phyloP scores from a whole-genome alignment of 495 filamentous ascomycete genomes.

The Penicillium angulare region DNA sequence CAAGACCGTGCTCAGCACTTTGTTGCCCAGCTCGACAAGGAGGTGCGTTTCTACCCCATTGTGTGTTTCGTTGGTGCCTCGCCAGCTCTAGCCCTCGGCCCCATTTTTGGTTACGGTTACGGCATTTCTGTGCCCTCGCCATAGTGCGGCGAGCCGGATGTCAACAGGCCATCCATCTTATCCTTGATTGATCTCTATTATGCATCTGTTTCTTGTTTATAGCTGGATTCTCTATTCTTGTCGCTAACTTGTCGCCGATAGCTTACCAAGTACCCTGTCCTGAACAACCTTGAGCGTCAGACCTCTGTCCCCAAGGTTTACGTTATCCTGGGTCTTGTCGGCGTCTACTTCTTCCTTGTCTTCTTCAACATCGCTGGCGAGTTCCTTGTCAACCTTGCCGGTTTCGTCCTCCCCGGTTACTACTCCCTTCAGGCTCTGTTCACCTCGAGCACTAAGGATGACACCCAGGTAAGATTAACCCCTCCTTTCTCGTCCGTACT shows the following conservation, averaged over 20 bases:
- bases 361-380: conserved; percentile 99
- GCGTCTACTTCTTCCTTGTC: conserved; percentile 95
- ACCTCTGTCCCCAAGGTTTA: conserved; percentile 95
- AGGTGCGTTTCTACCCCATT: conserved; percentile 62
- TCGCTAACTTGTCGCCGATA: conserved; percentile 34
- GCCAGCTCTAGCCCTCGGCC: conserved; percentile 20
- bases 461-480: conserved; percentile 76
- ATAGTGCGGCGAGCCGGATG: conserved; percentile 3
- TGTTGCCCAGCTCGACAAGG: conserved; percentile 91
- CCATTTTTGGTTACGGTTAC: conserved; percentile 16
- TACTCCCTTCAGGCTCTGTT: conserved; percentile 93
- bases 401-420: conserved; percentile 92
- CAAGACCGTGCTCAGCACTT: conserved; percentile 90
- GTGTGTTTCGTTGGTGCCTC: conserved; percentile 27
- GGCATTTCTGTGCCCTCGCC: conserved; percentile 10
- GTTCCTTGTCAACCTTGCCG: conserved; percentile 94
- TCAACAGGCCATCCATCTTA: background rate
- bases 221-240: background rate
- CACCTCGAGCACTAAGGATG: conserved; percentile 74
- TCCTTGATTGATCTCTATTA: background rate
- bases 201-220: background rate
- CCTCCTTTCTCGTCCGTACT: conserved; percentile 7
- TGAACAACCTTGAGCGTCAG: conserved; percentile 97
- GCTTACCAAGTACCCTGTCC: conserved; percentile 93
- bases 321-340: conserved; percentile 77